phyloP scores from a whole-genome alignment of 2,329 filamentous ascomycete genomes.

The Achaetomium macrosporum region DNA sequence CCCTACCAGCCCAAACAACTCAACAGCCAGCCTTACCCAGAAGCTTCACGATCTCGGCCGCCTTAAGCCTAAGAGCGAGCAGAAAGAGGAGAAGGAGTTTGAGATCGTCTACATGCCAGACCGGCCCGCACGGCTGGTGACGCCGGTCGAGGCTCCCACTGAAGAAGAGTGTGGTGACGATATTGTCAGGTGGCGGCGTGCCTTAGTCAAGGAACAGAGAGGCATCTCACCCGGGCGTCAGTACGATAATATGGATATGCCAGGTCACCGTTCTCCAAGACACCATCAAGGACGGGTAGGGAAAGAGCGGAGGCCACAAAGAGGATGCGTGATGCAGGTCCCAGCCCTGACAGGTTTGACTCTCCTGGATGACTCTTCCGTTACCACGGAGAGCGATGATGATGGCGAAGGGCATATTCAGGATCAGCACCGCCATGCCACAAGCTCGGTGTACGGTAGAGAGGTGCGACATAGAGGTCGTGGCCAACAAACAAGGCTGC shows the following conservation, averaged over 20 bases:
- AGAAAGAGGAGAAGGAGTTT: conserved; percentile 5
- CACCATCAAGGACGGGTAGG: neutral
- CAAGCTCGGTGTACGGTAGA: neutral
- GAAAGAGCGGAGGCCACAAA: neutral
- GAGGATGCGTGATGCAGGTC: neutral
- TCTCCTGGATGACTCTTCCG: neutral
- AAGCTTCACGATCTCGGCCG: conserved; percentile 17
- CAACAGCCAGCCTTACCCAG: conserved; percentile 11
- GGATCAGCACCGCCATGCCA: too few relatives aligned
- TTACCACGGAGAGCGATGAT: neutral
- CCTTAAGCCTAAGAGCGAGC: conserved; percentile 2
- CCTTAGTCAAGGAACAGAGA: neutral
- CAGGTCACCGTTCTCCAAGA: neutral
- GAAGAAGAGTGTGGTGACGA: conserved; percentile 27
- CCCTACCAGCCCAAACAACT: neutral
- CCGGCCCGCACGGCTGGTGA: conserved; percentile 19
- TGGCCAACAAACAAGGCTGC: neutral
- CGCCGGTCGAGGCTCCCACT: conserved; percentile 22
- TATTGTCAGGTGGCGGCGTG: conserved; percentile 20
- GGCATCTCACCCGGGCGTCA: neutral
- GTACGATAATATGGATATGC: neutral
- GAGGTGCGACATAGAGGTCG: neutral
- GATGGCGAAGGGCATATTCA: neutral
- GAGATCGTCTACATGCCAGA: conserved; percentile 24
- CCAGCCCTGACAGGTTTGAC: neutral